Conservation (phyloP, 2,329 filamentous ascomycete species). For the Microdochium nivale region DNA sequence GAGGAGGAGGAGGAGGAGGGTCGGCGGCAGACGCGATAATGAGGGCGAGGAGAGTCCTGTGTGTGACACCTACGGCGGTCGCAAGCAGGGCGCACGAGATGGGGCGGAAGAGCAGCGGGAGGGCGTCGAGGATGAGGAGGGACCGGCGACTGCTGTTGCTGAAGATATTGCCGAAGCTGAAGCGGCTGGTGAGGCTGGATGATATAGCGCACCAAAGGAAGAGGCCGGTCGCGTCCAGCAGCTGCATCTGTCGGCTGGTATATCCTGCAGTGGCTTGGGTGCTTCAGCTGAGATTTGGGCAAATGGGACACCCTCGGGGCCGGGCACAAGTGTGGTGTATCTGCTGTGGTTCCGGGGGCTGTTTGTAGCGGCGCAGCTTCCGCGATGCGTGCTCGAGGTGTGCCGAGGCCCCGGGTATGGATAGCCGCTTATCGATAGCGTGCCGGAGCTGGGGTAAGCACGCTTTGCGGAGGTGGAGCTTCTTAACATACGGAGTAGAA, state of each 20-base stretch:
- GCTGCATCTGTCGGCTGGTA: background rate
- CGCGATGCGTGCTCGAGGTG: background rate
- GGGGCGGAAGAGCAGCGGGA: background rate
- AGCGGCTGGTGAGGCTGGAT: background rate
- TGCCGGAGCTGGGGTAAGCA: no score
- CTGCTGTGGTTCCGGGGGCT: background rate
- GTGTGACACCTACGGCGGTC: background rate
- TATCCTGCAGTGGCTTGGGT: no score
- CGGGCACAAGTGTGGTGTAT: background rate
- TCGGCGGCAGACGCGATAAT: background rate
- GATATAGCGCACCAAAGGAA: background rate
- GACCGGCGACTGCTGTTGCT: no score
- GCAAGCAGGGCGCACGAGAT: background rate
- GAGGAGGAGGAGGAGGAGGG: background rate
- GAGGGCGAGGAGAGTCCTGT: background rate
- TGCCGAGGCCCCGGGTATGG: background rate
- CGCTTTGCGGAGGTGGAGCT: no score
- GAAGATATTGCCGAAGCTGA: background rate
- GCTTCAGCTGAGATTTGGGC: no score
- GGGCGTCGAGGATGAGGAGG: background rate
- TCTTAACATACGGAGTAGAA: no score
- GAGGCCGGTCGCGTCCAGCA: background rate
- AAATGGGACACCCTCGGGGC: background rate
- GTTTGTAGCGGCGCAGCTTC: background rate
- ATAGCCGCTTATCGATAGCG: conserved; percentile 1